Base-by-base conservation (phyloP, 2,329 filamentous ascomycete species). In the Zymoseptoria brevis region DNA sequence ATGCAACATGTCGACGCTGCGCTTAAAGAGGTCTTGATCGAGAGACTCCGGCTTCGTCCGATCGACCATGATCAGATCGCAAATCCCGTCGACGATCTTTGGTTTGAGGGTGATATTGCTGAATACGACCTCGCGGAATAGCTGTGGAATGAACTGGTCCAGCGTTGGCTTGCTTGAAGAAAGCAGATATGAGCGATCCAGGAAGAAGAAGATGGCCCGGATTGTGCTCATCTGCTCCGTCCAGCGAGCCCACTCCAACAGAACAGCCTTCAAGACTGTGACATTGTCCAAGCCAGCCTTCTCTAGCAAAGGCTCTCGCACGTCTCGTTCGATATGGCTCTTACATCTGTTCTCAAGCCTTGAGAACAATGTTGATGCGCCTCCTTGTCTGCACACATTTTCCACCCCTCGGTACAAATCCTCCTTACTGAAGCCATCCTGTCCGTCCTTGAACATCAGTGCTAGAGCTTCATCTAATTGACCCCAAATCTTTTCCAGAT, bases 401-500 rank as follows among this genome's bases (percentile, higher is more conserved):
- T 99, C 94, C 1, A 96, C 90, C 4, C 89, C 90, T 54, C 90
- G 85, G 72, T 96, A 97, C 13, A 99, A 79, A 67, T 89, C 87
- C 74, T 97, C 94, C 45, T 96, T 79, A n/a, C 92, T 92, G 65
- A 78, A 77, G 54, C 73, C 70, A 57, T 83, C 79, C 56, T 82
- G 82, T 60, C 79, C 75, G 49, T 83, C 82, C 6, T 78, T 77
- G 71, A 97, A 93, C 22, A 97, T 85, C 50, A 85, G 83, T 9
- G 81, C 79, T 56, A 99, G 76, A 1, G 90, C 90, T 41, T 80
- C 79, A 59, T 89, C 84, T 5, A 97, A 79, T 71, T 95, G 87
- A 49, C 77, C 75, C 84, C 88, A 89, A 3, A 86, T 87, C 68
- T 86, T 85, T 49, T 86, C 80, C 67, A 96, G 90, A 76, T 96